Evolutionary conservation across 306 rosid species (phyloP), one percentile per base, ranked within the genome.

Genomic region (Sicyos edulis): DNA sequence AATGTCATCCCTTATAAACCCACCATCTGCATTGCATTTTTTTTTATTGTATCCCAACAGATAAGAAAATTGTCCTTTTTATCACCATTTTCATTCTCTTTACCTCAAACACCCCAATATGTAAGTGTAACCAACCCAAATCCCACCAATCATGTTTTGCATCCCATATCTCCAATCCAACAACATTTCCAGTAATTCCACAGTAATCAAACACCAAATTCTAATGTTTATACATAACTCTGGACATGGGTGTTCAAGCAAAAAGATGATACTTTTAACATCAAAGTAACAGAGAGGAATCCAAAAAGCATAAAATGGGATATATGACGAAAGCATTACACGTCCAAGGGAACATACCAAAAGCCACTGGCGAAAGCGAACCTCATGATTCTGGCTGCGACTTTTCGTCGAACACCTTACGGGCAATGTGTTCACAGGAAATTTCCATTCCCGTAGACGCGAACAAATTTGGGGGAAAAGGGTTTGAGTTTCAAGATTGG

Each of bases 301-400:
- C 15, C 16, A 51, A 63, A 52, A 61, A 16, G 68, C 44, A 61
- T 34, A 21, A 16, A 62, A 10, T 40, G 40, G 73, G 37, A 12
- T 13, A n/a, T 53, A 78, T 86, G 85, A 82, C 81, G 61, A 67
- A 78, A 72, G 88, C 83, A 75, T 26, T 24, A 76, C 52, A 76
- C 77, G 79, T 81, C 68, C 40, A 22, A 73, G 73, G 80, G 77
- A 82, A 81, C 83, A 73, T 51, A 56, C 71, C 72, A 69, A 71
- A 80, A 56, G n/a, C 50, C 13, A 3, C 56, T 53, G 58, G 54
- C 65, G 55, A 78, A 70, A 52, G 66, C 47, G 75, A 78, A 73
- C 70, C 70, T 8, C 66, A 54, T 58, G 29, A 76, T 72, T 76
- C 56, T 8, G 59, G 29, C 51, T 55, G 70, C 77, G 68, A 50